Evolutionary conservation across 495 filamentous ascomycete genomes (phyloP), one percentile per base, ranked within the genome.

Genomic region (Penicillium verhagenii): DNA sequence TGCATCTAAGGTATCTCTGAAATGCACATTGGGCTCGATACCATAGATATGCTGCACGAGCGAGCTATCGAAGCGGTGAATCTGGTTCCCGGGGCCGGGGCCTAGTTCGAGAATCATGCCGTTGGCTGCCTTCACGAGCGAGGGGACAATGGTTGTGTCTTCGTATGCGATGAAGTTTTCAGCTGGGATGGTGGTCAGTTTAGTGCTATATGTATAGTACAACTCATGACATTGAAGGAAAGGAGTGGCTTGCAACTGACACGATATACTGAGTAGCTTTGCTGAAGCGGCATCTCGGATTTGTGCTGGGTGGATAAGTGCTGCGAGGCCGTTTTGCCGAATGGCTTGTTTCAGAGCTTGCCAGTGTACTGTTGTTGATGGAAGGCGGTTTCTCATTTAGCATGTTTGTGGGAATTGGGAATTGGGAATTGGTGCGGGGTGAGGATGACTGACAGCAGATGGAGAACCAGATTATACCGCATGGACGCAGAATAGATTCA

Each of bases 51-150:
- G 50, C 0, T 56, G 53, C n/a, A 81, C 60, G 7, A 59, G 58
- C 14, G 56, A 59, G 10, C 53, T 18, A 57, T 75, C 66, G 26
- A 64, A 77, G 25, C 72, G 75, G 4, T 67, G 65, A 2, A 81
- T 60, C 23, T 80, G 79, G 33, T 73, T 74, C 0, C 79, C 79
- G 38, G 67, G 57, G 6, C 77, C 79, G 2, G 78, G 72, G 28
- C 79, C 79, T 6, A 81, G 66, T 53, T 82, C 79, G 38, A 82
- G 67, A 28, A 81, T 57, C 8, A 62, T 57, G 50, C 79, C 77
- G 5, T 37, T 18, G 18, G 74, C 73, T 43, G 60, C 28, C 16
- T 44, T 25, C 2, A 80, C 65, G 40, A 81, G 71, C 1, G 63
- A 61, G 21, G 77, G 77, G 25, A 80, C 62, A 37, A 55, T 25